phyloP scores from a whole-genome alignment of 306 rosid genomes.

The Lathyrus oleraceus region DNA sequence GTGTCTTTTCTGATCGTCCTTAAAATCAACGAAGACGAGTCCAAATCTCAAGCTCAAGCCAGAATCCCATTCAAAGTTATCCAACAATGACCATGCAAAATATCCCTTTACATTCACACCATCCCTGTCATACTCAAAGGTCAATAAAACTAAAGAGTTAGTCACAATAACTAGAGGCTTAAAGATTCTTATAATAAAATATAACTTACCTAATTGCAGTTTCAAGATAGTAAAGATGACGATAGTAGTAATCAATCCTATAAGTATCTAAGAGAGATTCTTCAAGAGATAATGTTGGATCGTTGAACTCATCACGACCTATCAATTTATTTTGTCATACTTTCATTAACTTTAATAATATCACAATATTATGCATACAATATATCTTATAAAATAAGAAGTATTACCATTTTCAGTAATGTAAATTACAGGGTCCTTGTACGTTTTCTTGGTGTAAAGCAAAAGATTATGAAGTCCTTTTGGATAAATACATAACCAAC shows the following conservation, averaged over 20 bases:
- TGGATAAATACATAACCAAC: slow-evolving; percentile 44
- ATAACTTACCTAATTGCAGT: slow-evolving; percentile 52
- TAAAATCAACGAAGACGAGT: slow-evolving; percentile 47
- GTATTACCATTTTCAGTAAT: slow-evolving; percentile 48
- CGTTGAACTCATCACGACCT: slow-evolving; percentile 52
- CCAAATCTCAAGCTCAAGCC: slow-evolving; percentile 54
- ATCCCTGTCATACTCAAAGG: slow-evolving; percentile 14
- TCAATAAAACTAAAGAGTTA: neutral
- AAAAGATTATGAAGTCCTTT: slow-evolving; percentile 36
- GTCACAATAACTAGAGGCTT: neutral
- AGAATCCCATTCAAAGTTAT: slow-evolving; percentile 52
- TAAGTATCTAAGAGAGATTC: slow-evolving; percentile 50
- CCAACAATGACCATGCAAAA: slow-evolving; percentile 60
- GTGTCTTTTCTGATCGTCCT: slow-evolving; percentile 48
- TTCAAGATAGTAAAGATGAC: slow-evolving; percentile 55
- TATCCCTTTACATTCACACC: slow-evolving; percentile 56
- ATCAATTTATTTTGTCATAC: slow-evolving; percentile 3
- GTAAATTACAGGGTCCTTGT: slow-evolving; percentile 43
- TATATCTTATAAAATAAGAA: neutral
- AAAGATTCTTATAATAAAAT: neutral
- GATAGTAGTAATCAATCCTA: slow-evolving; percentile 51
- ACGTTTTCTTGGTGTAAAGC: slow-evolving; percentile 34
- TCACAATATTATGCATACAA: neutral
- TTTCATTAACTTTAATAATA: neutral
- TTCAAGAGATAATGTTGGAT: slow-evolving; percentile 47